phyloP scores from a whole-genome alignment of 768 basidiomycete genomes.

The Boletus subcaerulescens region DNA sequence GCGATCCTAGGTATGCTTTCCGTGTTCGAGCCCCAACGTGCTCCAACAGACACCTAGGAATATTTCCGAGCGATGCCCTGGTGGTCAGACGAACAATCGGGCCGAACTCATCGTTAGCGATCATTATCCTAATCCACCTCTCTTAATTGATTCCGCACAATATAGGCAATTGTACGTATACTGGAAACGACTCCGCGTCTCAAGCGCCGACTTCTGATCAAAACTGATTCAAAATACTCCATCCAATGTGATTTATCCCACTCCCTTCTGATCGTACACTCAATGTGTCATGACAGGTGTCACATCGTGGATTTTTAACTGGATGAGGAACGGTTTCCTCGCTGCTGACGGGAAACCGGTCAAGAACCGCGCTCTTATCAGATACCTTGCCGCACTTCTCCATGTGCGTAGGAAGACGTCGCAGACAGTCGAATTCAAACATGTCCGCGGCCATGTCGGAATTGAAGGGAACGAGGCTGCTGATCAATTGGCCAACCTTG shows the following conservation, averaged over 20 bases:
- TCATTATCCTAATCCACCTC: conserved; percentile 21
- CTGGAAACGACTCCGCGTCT: conserved; percentile 67
- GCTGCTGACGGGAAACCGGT: conserved; percentile 51
- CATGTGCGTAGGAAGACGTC: conserved; percentile 47
- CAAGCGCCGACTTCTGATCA: conserved; percentile 62
- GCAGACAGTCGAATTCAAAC: conserved; percentile 58
- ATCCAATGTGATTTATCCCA: conserved; percentile 58
- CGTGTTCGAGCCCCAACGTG: not conserved
- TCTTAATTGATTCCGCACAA: not conserved
- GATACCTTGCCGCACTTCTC: conserved; percentile 64
- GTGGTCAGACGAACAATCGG: conserved; percentile 81
- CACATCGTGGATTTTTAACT: conserved; percentile 62
- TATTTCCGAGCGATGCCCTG: conserved; percentile 77
- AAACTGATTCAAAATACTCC: conserved; percentile 83
- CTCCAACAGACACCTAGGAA: conserved; percentile 50
- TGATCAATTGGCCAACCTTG: conserved; percentile 66
- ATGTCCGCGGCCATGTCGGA: conserved; percentile 81
- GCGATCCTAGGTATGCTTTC: conserved; percentile 52
- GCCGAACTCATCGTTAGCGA: conserved; percentile 76
- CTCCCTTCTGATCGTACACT: conserved; percentile 1
- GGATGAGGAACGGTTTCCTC: conserved; percentile 54
- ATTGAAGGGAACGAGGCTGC: conserved; percentile 84
- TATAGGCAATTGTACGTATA: conserved; percentile 83
- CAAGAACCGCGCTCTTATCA: conserved; percentile 71
- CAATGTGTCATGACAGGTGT: conserved; percentile 52